phyloP scores from a whole-genome alignment of 345 rosid genomes.

The Carallia pectinifolia region DNA sequence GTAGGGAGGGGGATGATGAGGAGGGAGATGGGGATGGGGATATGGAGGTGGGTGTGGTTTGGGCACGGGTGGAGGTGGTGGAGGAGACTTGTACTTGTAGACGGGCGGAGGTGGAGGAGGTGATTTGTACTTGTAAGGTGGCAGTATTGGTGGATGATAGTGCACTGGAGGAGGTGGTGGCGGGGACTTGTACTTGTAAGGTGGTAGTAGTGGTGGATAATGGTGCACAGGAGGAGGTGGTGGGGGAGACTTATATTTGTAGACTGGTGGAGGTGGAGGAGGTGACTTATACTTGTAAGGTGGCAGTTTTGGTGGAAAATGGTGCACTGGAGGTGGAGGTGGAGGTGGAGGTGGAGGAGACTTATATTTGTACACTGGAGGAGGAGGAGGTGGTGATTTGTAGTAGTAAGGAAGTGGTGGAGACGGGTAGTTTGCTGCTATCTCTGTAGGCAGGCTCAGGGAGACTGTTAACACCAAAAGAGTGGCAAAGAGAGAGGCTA shows the following conservation, averaged over 20 bases:
- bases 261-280: conserved; percentile 26
- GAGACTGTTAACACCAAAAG: conserved; percentile 46
- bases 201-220: neutral
- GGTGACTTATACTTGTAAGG: conserved; percentile 14
- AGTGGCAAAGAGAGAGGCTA: conserved; percentile 48
- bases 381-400: conserved; percentile 29
- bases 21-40: conserved; percentile 13
- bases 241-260: conserved; percentile 30
- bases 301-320: conserved; percentile 5
- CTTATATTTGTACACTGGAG: neutral
- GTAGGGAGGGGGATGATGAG: neutral
- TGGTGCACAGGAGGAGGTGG: conserved; percentile 23
- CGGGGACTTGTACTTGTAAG: conserved; percentile 1
- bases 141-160: neutral
- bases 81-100: conserved; percentile 25
- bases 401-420: conserved; percentile 17
- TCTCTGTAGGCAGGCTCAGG: conserved; percentile 41
- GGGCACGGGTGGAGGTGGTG: conserved; percentile 20
- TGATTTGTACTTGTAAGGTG: conserved; percentile 6
- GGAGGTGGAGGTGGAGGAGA: conserved; percentile 23
- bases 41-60: conserved; percentile 18
- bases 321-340: conserved; percentile 23
- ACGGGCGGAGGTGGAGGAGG: conserved; percentile 30
- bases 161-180: conserved; percentile 17
- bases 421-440: conserved; percentile 35